A percentile compares a stretch with the other conserved stretches of the same genome.
These are phyloP conservation scores for Penicillium lividum DNA, from an alignment of 495 filamentous ascomycete genomes.

Conservation along the genomic window DNA sequence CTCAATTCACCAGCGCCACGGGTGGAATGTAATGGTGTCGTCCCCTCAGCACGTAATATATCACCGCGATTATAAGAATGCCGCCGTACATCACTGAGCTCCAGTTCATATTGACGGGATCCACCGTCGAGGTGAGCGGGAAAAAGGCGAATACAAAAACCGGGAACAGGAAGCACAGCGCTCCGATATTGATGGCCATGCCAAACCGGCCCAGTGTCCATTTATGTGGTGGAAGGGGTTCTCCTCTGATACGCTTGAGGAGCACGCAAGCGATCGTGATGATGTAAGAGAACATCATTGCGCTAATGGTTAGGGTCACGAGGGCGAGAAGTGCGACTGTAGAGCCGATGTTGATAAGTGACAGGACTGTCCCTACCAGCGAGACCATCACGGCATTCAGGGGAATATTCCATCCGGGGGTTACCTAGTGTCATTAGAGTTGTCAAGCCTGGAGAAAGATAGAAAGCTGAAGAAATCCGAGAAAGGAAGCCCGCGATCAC, in stretches of 20 bases:
- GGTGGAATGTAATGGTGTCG: constrained; percentile 18
- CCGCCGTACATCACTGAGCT: constrained; percentile 37
- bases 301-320: constrained; percentile 44
- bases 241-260: constrained; percentile 14
- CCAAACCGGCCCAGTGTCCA: constrained; percentile 41
- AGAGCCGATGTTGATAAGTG: constrained; percentile 62
- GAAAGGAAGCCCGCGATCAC: constrained; percentile 48
- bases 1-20: constrained; percentile 24
- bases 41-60: constrained; percentile 28
- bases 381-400: constrained; percentile 48
- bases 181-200: constrained; percentile 29
- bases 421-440: constrained; percentile 4
- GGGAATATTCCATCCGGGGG: constrained; percentile 44
- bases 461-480: constrained; percentile 39
- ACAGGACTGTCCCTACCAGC: constrained; percentile 47
- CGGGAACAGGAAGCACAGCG: constrained; percentile 26
- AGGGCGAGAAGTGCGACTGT: constrained; percentile 57
- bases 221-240: constrained; percentile 34
- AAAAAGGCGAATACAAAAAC: constrained; percentile 43
- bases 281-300: constrained; percentile 46
- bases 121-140: constrained; percentile 29
- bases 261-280: constrained; percentile 44
- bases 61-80: constrained; percentile 29
- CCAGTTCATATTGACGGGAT: constrained; percentile 44
- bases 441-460: no score